These are phyloP conservation scores for Pseudomassariella vexata DNA, from an alignment of 2,329 filamentous ascomycete genomes.

Conservation along the genomic window DNA sequence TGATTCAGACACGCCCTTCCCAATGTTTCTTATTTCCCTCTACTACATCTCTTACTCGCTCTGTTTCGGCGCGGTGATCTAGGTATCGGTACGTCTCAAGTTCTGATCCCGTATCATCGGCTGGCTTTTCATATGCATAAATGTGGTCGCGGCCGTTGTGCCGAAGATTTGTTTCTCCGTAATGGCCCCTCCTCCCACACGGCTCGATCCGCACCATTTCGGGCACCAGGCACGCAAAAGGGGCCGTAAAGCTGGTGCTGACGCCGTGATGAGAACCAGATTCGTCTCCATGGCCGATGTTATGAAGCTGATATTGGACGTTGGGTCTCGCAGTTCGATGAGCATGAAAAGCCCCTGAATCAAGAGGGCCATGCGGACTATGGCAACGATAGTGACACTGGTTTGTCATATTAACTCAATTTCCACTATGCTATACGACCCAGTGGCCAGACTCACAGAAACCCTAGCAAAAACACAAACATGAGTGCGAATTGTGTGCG, in stretches of 20 bases:
- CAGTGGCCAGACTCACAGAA: constrained; percentile 12
- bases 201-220: constrained; percentile 15
- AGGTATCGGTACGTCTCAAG: background rate
- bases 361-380: constrained; percentile 26
- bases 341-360: constrained; percentile 25
- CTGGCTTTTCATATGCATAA: constrained; percentile 13
- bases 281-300: constrained; percentile 33
- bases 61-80: too few species aligned
- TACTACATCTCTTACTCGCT: too few species aligned
- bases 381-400: constrained; percentile 29
- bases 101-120: constrained; percentile 11
- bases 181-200: constrained; percentile 15
- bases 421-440: too few species aligned
- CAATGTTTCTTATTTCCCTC: too few species aligned
- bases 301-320: constrained; percentile 27
- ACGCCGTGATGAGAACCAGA: constrained; percentile 35
- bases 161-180: constrained; percentile 10
- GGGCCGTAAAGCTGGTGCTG: constrained; percentile 33
- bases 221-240: constrained; percentile 30
- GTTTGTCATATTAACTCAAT: background rate
- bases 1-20: too few species aligned
- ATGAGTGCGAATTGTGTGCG: constrained; percentile 32
- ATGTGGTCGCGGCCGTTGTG: constrained; percentile 8
- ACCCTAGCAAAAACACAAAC: constrained; percentile 32
- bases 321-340: constrained; percentile 15